Evolutionary conservation across 1,284 basidiomycete genomes (phyloP).

Genomic region (Phellopilus nigrolimitatus): DNA sequence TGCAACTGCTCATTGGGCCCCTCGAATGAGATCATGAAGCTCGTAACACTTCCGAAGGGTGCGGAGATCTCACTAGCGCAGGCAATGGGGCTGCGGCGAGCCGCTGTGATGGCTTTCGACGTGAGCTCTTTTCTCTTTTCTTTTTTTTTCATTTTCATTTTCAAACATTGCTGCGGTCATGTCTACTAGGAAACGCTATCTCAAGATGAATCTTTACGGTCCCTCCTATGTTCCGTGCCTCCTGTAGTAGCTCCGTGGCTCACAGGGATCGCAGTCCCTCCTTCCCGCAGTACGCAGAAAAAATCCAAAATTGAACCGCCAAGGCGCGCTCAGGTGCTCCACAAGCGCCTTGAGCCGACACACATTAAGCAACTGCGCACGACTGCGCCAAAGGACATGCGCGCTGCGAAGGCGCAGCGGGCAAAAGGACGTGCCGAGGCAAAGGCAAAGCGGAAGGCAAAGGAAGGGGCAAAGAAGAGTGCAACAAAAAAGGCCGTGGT

Average conservation of each 20-base stretch:
- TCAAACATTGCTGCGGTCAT: neutral
- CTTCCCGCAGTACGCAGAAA: slow-evolving; percentile 16
- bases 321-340: slow-evolving; percentile 3
- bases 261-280: slow-evolving; percentile 23
- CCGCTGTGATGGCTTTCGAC: slow-evolving; percentile 62
- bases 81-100: slow-evolving; percentile 61
- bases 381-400: slow-evolving; percentile 75
- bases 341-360: slow-evolving; percentile 51
- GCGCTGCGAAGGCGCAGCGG: slow-evolving; percentile 61
- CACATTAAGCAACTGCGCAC: slow-evolving; percentile 86
- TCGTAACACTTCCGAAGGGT: slow-evolving; percentile 69
- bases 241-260: slow-evolving; percentile 63
- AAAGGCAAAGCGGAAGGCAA: slow-evolving; percentile 36
- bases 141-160: slow-evolving; percentile 7
- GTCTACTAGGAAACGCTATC: slow-evolving; percentile 36
- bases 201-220: slow-evolving; percentile 33
- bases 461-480: slow-evolving; percentile 27
- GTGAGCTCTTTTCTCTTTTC: slow-evolving; percentile 33
- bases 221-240: slow-evolving; percentile 45
- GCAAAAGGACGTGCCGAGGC: slow-evolving; percentile 50
- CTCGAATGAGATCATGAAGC: slow-evolving; percentile 36
- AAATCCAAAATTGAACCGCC: slow-evolving; percentile 8
- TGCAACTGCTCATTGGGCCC: slow-evolving; percentile 41
- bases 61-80: slow-evolving; percentile 64
- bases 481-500: no score